phyloP scores from a whole-genome alignment of 1,284 basidiomycete species.

The Kwoniella shivajii region DNA sequence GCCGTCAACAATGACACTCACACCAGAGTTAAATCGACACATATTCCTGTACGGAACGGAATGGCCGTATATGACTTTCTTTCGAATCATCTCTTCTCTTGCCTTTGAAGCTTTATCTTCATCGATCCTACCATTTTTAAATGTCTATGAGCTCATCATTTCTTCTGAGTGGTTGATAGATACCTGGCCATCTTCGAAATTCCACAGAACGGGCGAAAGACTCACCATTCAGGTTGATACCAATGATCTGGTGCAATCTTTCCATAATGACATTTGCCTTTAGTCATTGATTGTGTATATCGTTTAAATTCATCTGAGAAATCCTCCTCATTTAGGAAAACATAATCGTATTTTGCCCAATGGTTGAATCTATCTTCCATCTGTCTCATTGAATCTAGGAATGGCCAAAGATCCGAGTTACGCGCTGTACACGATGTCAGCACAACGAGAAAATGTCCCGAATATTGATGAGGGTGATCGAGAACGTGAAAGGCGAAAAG shows the following conservation, averaged over 20 bases:
- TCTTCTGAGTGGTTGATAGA: too few relatives aligned
- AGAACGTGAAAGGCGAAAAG: background rate
- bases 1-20: slow-evolving; percentile 52
- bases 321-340: slow-evolving; percentile 77
- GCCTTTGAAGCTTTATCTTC: slow-evolving; percentile 67
- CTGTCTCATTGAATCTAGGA: slow-evolving; percentile 60
- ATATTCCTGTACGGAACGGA: slow-evolving; percentile 62
- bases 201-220: too few relatives aligned
- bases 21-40: slow-evolving; percentile 93
- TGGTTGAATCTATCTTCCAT: slow-evolving; percentile 67
- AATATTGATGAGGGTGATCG: background rate
- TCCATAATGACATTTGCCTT: slow-evolving; percentile 73
- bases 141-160: background rate
- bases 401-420: slow-evolving; percentile 74
- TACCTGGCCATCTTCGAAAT: too few relatives aligned
- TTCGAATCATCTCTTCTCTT: slow-evolving; percentile 68
- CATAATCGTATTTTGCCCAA: slow-evolving; percentile 80
- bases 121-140: slow-evolving; percentile 60
- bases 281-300: slow-evolving; percentile 68
- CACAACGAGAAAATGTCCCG: background rate
- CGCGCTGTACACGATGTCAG: slow-evolving; percentile 59
- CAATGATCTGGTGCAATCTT: slow-evolving; percentile 79
- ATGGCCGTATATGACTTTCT: slow-evolving; percentile 87
- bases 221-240: slow-evolving; percentile 73
- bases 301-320: slow-evolving; percentile 77